phyloP scores from a whole-genome alignment of 2,329 filamentous ascomycete genomes.

The Colletotrichum tamarilloi region DNA sequence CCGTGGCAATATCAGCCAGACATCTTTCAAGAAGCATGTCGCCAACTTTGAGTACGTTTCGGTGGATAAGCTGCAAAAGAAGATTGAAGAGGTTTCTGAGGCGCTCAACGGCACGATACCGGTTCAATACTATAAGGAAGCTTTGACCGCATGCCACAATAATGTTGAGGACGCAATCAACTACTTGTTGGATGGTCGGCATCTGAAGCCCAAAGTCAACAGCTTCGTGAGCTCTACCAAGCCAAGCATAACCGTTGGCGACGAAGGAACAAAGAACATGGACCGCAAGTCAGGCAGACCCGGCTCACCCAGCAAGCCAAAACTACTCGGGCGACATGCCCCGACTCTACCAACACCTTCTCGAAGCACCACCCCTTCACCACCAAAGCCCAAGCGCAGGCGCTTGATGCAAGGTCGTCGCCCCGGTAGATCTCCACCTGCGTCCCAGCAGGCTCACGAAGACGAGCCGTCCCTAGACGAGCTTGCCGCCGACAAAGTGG shows the following conservation, averaged over 20 bases:
- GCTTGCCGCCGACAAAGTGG: slow-evolving; percentile 46
- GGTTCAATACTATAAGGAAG: slow-evolving; percentile 45
- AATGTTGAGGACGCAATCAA: slow-evolving; percentile 50
- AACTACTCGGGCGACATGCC: slow-evolving; percentile 35
- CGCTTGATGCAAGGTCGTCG: slow-evolving; percentile 51
- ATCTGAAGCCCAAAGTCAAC: slow-evolving; percentile 36
- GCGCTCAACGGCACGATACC: slow-evolving; percentile 46
- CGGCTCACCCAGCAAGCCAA: slow-evolving; percentile 23
- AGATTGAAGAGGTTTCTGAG: slow-evolving; percentile 50
- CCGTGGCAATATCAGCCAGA: slow-evolving; percentile 72
- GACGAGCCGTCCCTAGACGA: slow-evolving; percentile 36
- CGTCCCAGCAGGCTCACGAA: slow-evolving; percentile 41
- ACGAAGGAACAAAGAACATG: background rate
- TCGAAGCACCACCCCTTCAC: slow-evolving; percentile 40
- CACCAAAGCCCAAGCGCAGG: slow-evolving; percentile 42
- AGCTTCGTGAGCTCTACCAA: slow-evolving; percentile 35
- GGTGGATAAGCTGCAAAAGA: slow-evolving; percentile 50
- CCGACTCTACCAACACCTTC: slow-evolving; percentile 33
- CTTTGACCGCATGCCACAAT: slow-evolving; percentile 45
- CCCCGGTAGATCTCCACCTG: slow-evolving; percentile 34
- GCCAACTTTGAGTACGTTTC: slow-evolving; percentile 60
- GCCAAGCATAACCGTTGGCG: slow-evolving; percentile 36
- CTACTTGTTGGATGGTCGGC: slow-evolving; percentile 41
- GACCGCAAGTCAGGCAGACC: slow-evolving; percentile 32
- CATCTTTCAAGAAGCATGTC: slow-evolving; percentile 59